A percentile compares a stretch with the other conserved stretches of the same genome.
These are phyloP conservation scores for Microascus cirrosus DNA, from an alignment of 2,329 filamentous ascomycete species.

Conservation along the genomic window DNA sequence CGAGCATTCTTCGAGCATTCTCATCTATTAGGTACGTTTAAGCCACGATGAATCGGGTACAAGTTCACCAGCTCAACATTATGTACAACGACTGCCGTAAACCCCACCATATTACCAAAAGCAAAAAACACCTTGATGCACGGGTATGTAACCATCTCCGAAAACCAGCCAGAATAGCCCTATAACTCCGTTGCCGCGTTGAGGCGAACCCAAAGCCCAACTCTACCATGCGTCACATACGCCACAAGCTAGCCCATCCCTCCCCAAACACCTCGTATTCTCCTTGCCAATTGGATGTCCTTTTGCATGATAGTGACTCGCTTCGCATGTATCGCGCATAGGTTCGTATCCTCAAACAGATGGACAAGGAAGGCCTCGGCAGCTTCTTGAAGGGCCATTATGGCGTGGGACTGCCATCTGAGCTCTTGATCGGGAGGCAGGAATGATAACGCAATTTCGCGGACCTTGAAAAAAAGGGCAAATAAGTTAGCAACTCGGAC, in stretches of 20 bases:
- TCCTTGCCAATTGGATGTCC: slow-evolving; percentile 84
- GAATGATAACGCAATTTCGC: slow-evolving; percentile 60
- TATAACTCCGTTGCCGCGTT: neutral
- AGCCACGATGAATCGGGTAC: neutral
- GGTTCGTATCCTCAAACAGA: slow-evolving; percentile 91
- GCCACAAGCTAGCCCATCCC: slow-evolving; percentile 39
- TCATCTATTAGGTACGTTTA: no score
- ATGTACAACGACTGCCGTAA: neutral
- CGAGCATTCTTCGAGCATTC: no score
- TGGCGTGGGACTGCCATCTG: slow-evolving; percentile 93
- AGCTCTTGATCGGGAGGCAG: slow-evolving; percentile 57
- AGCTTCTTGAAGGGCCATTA: slow-evolving; percentile 86
- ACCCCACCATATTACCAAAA: neutral
- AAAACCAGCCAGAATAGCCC: neutral
- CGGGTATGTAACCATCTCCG: neutral
- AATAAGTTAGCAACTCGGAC: neutral
- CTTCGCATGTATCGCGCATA: slow-evolving; percentile 95
- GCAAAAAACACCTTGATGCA: neutral
- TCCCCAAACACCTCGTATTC: slow-evolving; percentile 70
- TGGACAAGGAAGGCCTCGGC: slow-evolving; percentile 94
- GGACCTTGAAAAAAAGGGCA: slow-evolving; percentile 31
- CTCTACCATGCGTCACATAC: neutral
- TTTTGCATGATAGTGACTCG: slow-evolving; percentile 96
- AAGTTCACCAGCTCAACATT: neutral
- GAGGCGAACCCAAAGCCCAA: neutral